Conservation (phyloP, 2,329 filamentous ascomycete genomes). For the Calonectria ilicicola region DNA sequence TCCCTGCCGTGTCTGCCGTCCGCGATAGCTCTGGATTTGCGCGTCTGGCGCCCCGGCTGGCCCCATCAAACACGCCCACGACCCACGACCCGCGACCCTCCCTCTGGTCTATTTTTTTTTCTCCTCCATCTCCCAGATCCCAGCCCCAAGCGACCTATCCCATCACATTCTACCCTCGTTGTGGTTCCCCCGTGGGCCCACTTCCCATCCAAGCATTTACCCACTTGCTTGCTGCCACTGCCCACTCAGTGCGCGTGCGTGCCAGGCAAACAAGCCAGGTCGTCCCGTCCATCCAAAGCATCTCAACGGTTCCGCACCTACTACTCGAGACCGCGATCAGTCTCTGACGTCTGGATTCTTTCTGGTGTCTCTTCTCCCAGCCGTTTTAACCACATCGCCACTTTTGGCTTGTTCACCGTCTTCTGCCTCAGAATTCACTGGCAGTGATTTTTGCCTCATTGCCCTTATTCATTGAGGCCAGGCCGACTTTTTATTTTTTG, state of each 20-base stretch:
- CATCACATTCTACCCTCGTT: constrained; percentile 34
- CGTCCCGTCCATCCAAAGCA: constrained; percentile 27
- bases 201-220: constrained; percentile 39
- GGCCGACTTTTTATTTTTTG: not conserved
- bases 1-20: constrained; percentile 23
- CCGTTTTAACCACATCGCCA: not conserved
- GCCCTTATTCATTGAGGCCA: not conserved
- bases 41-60: constrained; percentile 42
- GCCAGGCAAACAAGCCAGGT: constrained; percentile 27
- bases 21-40: constrained; percentile 40
- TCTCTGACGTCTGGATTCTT: constrained; percentile 26
- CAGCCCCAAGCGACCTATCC: constrained; percentile 39
- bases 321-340: not conserved
- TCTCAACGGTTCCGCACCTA: constrained; percentile 40
- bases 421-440: not conserved
- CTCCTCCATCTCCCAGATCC: constrained; percentile 39
- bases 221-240: constrained; percentile 35
- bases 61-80: constrained; percentile 39
- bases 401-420: not conserved
- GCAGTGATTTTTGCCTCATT: not conserved
- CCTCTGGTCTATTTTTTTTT: constrained; percentile 39
- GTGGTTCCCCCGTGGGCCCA: constrained; percentile 46
- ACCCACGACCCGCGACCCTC: constrained; percentile 24
- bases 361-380: not conserved
- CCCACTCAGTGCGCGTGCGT: constrained; percentile 36